Conservation (phyloP, 495 filamentous ascomycete species). For the Tetracladium setigerum region DNA sequence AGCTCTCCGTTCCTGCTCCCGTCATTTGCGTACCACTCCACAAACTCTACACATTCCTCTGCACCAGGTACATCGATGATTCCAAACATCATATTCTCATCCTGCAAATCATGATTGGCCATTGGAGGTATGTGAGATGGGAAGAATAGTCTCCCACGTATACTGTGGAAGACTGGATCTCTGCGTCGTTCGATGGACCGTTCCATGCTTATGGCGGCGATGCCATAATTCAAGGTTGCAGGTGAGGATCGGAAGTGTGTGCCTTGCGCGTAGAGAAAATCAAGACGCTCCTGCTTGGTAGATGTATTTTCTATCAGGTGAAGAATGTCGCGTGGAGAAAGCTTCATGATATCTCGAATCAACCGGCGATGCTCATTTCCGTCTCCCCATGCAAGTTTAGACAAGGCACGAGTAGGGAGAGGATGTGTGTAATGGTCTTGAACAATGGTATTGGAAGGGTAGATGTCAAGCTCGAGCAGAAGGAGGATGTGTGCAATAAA, state of each 20-base stretch:
- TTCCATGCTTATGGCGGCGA: conserved; percentile 1
- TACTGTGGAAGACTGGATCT: neutral
- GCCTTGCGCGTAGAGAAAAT: conserved; percentile 13
- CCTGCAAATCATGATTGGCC: conserved; percentile 1
- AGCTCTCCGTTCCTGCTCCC: no score
- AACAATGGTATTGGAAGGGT: conserved; percentile 13
- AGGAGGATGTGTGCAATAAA: conserved; percentile 10
- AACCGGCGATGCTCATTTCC: conserved; percentile 13
- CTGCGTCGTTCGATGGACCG: neutral
- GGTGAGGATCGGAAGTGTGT: conserved; percentile 12
- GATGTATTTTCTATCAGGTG: conserved; percentile 16
- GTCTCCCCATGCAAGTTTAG: conserved; percentile 15
- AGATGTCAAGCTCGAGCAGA: conserved; percentile 14
- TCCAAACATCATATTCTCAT: conserved; percentile 8
- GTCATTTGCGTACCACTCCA: no score
- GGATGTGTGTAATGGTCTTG: conserved; percentile 12
- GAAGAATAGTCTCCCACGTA: neutral
- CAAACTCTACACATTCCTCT: neutral
- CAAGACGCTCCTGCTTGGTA: conserved; percentile 10
- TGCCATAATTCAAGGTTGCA: conserved; percentile 16
- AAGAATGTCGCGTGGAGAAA: conserved; percentile 10
- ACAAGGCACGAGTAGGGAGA: conserved; percentile 4
- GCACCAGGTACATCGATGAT: conserved; percentile 7
- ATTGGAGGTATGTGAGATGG: neutral
- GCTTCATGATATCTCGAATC: conserved; percentile 14